Evolutionary conservation across 108 stramenopile genomes (phyloP), one percentile per base, ranked within the genome.

Genomic region (Pseudonitzschia multiseries): DNA sequence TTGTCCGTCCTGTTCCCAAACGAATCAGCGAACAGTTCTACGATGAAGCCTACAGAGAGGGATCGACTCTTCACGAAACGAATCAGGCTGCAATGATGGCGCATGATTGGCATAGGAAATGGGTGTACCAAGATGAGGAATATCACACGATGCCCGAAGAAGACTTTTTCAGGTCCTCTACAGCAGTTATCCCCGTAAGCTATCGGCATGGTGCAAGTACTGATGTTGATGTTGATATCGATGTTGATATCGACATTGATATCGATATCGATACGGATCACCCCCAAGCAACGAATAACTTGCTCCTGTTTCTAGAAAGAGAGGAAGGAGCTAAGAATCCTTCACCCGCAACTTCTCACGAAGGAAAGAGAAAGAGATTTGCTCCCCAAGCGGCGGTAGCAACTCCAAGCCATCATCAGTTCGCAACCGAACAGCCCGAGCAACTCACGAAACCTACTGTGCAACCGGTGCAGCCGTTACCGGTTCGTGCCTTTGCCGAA

Each of bases 21-120:
- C 64, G 70, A 22, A 70, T 65, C 21, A 74, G 64, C 26, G 76
- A 77, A 27, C 54, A 77, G 32, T 82, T 74, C 40, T 82, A 82
- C 46, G 57, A 77, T 32, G 69, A 77, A 51, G 71, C 73, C 15
- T 70, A 73, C 36, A 42, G 68, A 14, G 43, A 68, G 28, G 81
- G 81, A 56, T 56, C 73, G 21, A 70, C 65, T 5, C 36, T 66
- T 4, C 53, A 65, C 26, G 72, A 77, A 9, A 57, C 76, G 4
- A 67, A 69, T 50, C 51, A 65, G 15, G 81, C 81, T 10, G 70
- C 69, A 9, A 63, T 73, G n/a, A 62, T 71, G 46, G 72, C 81
- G 31, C 72, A 82, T 41, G 81, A 82, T 48, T 82, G 81, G 81
- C 73, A 82, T 48, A 77, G 81, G 32, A 75, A 73, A 41, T 82